These are phyloP conservation scores for Dictyostelium brefeldianum DNA, from an alignment of 78 protist genomes.

Conservation along the genomic window DNA sequence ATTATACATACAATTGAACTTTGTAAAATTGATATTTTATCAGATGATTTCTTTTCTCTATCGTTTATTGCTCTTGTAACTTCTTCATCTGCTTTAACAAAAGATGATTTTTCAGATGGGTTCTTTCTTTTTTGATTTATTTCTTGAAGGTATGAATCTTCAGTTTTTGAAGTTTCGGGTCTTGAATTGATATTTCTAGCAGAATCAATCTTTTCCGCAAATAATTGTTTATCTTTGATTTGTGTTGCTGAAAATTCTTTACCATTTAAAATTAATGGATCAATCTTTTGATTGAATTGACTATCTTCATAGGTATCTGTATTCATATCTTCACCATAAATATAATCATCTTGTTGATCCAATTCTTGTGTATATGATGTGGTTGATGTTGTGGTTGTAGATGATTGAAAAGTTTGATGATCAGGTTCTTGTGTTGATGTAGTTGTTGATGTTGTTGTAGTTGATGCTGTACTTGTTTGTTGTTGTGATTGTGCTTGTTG, in stretches of 20 bases:
- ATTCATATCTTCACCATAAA: not conserved
- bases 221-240: not conserved
- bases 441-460: not conserved
- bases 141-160: slow-evolving; percentile 24
- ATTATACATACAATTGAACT: slow-evolving; percentile 39
- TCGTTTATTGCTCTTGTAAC: slow-evolving; percentile 30
- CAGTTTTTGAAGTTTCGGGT: slow-evolving; percentile 15
- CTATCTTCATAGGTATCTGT: not conserved
- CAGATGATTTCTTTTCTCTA: slow-evolving; percentile 42
- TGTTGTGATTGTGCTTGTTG: not conserved
- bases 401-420: no score
- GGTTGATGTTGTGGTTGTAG: not conserved
- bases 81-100: slow-evolving; percentile 30
- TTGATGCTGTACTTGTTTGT: not conserved
- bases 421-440: not conserved
- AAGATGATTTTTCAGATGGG: not conserved
- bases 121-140: slow-evolving; percentile 41
- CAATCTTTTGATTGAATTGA: not conserved
- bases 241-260: slow-evolving; percentile 15
- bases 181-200: not conserved
- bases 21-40: slow-evolving; percentile 42
- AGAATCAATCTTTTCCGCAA: slow-evolving; percentile 6
- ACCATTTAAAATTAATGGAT: slow-evolving; percentile 13
- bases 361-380: not conserved
- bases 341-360: not conserved